Percentiles rank a stretch among this genome's conserved stretches.
Evolutionary conservation across 1,284 basidiomycete genomes (phyloP).

Genomic region (Papiliotrema flavescens): DNA sequence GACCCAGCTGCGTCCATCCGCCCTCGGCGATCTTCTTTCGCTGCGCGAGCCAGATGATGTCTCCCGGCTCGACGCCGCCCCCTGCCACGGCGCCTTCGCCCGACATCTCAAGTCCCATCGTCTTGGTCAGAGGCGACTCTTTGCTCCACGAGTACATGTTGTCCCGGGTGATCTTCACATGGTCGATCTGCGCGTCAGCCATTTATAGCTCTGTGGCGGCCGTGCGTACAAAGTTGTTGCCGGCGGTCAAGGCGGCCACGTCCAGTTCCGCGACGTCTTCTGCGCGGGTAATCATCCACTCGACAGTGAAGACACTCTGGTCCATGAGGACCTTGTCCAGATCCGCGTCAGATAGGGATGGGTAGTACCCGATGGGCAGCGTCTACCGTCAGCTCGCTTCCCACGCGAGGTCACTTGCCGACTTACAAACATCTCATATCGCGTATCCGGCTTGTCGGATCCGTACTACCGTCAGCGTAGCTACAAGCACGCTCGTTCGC

Average conservation of each 20-base stretch:
- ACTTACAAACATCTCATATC: slow-evolving; percentile 76
- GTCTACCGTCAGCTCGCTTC: slow-evolving; percentile 27
- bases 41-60: slow-evolving; percentile 55
- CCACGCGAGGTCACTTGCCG: not conserved
- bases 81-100: slow-evolving; percentile 23
- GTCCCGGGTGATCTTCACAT: slow-evolving; percentile 39
- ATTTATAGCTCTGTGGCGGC: not conserved
- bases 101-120: slow-evolving; percentile 27
- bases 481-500: not conserved
- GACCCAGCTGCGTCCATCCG: slow-evolving; percentile 73
- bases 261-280: slow-evolving; percentile 33
- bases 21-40: slow-evolving; percentile 54
- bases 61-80: slow-evolving; percentile 48
- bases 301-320: slow-evolving; percentile 42
- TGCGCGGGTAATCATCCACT: slow-evolving; percentile 46
- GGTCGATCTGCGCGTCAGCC: slow-evolving; percentile 12
- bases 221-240: slow-evolving; percentile 35
- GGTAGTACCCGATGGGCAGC: slow-evolving; percentile 48
- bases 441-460: slow-evolving; percentile 90
- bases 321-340: slow-evolving; percentile 46
- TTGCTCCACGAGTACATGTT: slow-evolving; percentile 40
- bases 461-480: slow-evolving; percentile 61
- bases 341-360: slow-evolving; percentile 39
- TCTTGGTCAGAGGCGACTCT: slow-evolving; percentile 38
- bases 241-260: slow-evolving; percentile 25